A percentile compares a stretch with the other conserved stretches of the same genome.
Evolutionary conservation across 164 flowering plant genomes (phyloP).

Genomic region (Pachysandra terminalis): DNA sequence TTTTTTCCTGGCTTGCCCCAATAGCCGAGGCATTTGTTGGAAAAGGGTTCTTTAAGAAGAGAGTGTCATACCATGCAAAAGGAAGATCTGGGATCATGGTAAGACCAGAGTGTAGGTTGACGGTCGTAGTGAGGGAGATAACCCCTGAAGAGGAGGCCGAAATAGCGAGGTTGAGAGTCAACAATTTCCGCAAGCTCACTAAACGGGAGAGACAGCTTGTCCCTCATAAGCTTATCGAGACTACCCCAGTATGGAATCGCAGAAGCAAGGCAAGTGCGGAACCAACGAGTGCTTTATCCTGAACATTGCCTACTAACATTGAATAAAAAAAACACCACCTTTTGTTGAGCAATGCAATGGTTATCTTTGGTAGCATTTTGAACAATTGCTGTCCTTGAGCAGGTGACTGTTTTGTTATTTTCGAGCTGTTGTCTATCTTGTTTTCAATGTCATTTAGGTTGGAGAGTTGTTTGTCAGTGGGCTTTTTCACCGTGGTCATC

Average conservation of each 20-base stretch:
- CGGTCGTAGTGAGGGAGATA: constrained; percentile 84
- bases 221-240: constrained; percentile 86
- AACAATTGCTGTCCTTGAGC: too few species aligned
- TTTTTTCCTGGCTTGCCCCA: neutral
- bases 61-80: constrained; percentile 65
- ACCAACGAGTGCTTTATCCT: neutral
- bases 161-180: constrained; percentile 72
- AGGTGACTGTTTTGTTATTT: too few species aligned
- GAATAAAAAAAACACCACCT: too few species aligned
- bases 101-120: constrained; percentile 83
- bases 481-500: too few species aligned
- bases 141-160: constrained; percentile 90
- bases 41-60: constrained; percentile 68
- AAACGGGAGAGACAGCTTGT: constrained; percentile 75
- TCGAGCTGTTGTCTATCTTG: too few species aligned
- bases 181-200: constrained; percentile 68
- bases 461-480: too few species aligned
- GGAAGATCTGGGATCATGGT: constrained; percentile 61
- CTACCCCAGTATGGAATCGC: constrained; percentile 84
- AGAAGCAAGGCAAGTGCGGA: constrained; percentile 33
- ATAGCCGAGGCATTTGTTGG: constrained; percentile 97
- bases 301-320: too few species aligned
- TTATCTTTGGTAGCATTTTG: too few species aligned
- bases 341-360: too few species aligned
- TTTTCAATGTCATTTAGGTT: too few species aligned